A percentile compares a stretch with the other conserved stretches of the same genome.
phyloP scores from a whole-genome alignment of 179 eudicot species.

The Nepenthes alata region DNA sequence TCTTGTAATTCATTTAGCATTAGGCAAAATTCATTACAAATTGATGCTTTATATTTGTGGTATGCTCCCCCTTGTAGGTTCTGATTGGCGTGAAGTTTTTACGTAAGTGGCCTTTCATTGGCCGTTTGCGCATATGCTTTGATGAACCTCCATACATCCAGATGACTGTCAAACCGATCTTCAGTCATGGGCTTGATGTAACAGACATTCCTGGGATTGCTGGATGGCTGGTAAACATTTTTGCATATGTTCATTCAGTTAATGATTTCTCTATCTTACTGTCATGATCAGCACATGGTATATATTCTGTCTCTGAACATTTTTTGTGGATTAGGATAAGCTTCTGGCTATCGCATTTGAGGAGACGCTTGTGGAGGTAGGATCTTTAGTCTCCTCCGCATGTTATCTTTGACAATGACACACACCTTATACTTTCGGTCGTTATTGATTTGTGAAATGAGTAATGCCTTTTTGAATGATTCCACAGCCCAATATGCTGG shows the following conservation, averaged over 20 bases:
- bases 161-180: slow-evolving; percentile 75
- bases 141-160: slow-evolving; percentile 93
- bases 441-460: too few species aligned
- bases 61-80: slow-evolving; percentile 27
- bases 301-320: not conserved
- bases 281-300: not conserved
- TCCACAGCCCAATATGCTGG: slow-evolving; percentile 95
- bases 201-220: slow-evolving; percentile 89
- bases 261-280: not conserved
- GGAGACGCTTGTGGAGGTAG: slow-evolving; percentile 95
- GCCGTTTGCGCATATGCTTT: slow-evolving; percentile 83
- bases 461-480: not conserved
- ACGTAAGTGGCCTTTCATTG: slow-evolving; percentile 70
- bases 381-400: not conserved
- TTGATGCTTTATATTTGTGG: too few species aligned
- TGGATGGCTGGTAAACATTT: slow-evolving; percentile 68
- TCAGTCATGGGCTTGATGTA: slow-evolving; percentile 75
- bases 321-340: slow-evolving; percentile 42
- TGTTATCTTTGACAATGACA: too few species aligned
- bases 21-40: too few species aligned
- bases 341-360: slow-evolving; percentile 73
- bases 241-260: not conserved
- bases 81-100: slow-evolving; percentile 83
- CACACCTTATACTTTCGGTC: too few species aligned
- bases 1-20: too few species aligned